Percentiles rank a stretch among this genome's conserved stretches.
Evolutionary conservation across 441 rosid genomes (phyloP).

Genomic region (Euphorbia corollata): DNA sequence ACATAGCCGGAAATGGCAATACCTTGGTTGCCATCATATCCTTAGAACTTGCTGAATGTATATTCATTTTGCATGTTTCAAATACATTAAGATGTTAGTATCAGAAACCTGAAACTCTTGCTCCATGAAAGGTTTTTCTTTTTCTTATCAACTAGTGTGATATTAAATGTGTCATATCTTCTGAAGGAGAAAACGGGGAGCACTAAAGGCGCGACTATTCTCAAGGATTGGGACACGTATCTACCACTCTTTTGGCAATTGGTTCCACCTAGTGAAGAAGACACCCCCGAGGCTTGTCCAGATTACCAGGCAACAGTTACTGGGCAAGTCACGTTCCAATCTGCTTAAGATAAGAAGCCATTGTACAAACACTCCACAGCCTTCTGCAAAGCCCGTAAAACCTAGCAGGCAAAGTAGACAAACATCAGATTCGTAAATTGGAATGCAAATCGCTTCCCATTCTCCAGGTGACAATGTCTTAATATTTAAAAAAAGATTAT

Average conservation of each 20-base stretch:
- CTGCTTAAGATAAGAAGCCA: slow-evolving; percentile 38
- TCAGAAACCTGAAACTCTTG: too few species aligned
- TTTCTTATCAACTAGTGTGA: neutral
- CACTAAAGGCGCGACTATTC: slow-evolving; percentile 62
- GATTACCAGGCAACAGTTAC: slow-evolving; percentile 56
- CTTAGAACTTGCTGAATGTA: neutral
- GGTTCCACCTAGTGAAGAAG: slow-evolving; percentile 99
- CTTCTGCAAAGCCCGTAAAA: too few species aligned
- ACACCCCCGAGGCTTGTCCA: slow-evolving; percentile 92
- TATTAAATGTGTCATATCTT: slow-evolving; percentile 8
- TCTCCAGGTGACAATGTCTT: neutral
- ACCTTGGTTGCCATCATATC: neutral
- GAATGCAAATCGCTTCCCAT: slow-evolving; percentile 8
- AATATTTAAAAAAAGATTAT: slow-evolving; percentile 9
- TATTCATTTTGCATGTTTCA: neutral
- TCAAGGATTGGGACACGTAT: slow-evolving; percentile 75
- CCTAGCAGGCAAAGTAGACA: slow-evolving; percentile 25
- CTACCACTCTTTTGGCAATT: slow-evolving; percentile 88
- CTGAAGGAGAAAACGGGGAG: slow-evolving; percentile 90
- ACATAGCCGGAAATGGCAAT: too few species aligned
- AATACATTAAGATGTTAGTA: too few species aligned
- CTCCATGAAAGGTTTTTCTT: neutral
- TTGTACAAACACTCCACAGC: neutral
- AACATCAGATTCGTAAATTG: slow-evolving; percentile 18
- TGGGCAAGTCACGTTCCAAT: slow-evolving; percentile 66